Evolutionary conservation across 1,284 basidiomycete species (phyloP), one percentile per base, ranked within the genome.

Genomic region (Coniophora puteana): DNA sequence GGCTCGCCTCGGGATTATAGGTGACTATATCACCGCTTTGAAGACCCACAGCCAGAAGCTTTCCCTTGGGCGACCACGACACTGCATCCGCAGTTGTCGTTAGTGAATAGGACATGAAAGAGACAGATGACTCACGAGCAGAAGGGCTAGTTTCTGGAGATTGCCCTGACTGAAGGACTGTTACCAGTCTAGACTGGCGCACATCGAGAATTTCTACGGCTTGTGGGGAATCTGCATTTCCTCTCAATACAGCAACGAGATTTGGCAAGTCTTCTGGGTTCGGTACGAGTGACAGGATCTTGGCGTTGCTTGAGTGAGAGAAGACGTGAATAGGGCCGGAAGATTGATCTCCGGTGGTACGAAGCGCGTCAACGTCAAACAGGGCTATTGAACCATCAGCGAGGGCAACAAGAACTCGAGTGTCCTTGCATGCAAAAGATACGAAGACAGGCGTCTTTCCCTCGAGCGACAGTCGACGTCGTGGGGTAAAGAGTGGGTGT

Each of bases 41-140:
- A 12, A 89, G 63, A 22, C 86, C 90, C 29, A 91, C 73, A 0
- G 86, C 89, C 24, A 93, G 63, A 48, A 91, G 89, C 58, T 91
- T 93, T 33, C 89, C 90, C 57, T 89, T 90, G 2, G 88, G 82
- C 3, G 90, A 92, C 89, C 90, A 93, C 16, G 80, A 78, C 5
- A 83, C 83, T 84, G 48, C 17, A 43, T 57, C 14, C 53, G 45
- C 44, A 24, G n/a, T 38, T 36, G 30, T 23, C 22, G 20, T 17
- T 12, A 12, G 16, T 45, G 22, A 46, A 38, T 27, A 42, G 27
- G 38, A 33, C 26, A 38, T 4, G 7, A n/a, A 38, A 35, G 24
- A 33, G 36, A 38, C 20, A 45, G 16, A 67, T n/a, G n/a, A n/a
- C 80, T 42, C 45, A 87, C 85, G 66, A 44, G 78, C 69, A 13